Evolutionary conservation across 2,329 filamentous ascomycete species (phyloP).

Genomic region (Leptographium wingfieldii): DNA sequence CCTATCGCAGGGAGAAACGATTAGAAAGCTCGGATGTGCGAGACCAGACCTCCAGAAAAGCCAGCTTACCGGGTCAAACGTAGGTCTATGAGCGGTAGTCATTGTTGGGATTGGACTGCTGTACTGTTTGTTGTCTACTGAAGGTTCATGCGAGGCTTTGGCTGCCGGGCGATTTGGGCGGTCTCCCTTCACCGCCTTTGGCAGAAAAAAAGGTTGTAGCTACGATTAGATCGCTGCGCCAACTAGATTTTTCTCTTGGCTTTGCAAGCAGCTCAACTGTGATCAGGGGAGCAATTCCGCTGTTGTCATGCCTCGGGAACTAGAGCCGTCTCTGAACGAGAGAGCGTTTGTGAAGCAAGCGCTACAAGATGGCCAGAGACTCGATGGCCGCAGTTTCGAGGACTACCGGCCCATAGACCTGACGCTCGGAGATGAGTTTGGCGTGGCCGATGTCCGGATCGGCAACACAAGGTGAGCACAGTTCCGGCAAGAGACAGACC

Average conservation of each 20-base stretch:
- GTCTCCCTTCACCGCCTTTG: conserved; percentile 14
- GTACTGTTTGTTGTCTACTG: not conserved
- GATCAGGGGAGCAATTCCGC: conserved; percentile 3
- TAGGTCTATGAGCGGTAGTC: conserved; percentile 69
- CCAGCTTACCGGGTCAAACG: conserved; percentile 73
- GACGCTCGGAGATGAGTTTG: conserved; percentile 81
- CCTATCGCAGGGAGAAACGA: conserved; percentile 35
- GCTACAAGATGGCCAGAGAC: conserved; percentile 63
- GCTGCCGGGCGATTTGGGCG: not conserved
- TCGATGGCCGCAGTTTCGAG: conserved; percentile 75
- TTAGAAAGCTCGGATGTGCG: not conserved
- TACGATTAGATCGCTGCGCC: not conserved
- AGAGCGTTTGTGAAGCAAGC: conserved; percentile 75
- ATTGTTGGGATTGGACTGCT: conserved; percentile 25
- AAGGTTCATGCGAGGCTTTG: not conserved
- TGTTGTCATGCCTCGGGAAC: conserved; percentile 73
- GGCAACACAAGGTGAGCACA: conserved; percentile 69
- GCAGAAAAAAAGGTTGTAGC: conserved; percentile 13
- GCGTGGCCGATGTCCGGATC: conserved; percentile 72
- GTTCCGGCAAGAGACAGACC: not conserved
- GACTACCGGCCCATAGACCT: conserved; percentile 67
- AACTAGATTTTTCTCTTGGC: not conserved
- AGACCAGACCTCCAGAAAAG: no score
- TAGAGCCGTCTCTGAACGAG: conserved; percentile 80
- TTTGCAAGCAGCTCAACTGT: not conserved